A percentile compares a stretch with the other conserved stretches of the same genome.
phyloP scores from a whole-genome alignment of 129 eudicot genomes.

The carrot (Daucus carota) region DNA sequence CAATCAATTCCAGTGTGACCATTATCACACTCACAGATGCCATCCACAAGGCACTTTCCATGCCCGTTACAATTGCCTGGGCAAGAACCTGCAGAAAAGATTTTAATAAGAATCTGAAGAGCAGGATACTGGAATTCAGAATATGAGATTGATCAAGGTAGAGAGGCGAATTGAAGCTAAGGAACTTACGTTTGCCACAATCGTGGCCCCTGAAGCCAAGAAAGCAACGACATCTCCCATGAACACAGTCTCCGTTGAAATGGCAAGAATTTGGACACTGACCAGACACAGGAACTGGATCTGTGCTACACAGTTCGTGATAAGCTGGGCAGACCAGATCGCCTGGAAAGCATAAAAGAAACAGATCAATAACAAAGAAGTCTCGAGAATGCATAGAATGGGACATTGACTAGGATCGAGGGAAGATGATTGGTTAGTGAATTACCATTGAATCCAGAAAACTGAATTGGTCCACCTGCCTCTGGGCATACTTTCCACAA shows the following conservation, averaged over 20 bases:
- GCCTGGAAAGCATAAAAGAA: constrained; percentile 34
- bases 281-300: constrained; percentile 37
- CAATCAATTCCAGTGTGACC: constrained; percentile 91
- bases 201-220: constrained; percentile 79
- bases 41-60: constrained; percentile 67
- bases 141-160: not conserved
- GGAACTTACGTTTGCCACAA: constrained; percentile 69
- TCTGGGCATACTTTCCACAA: constrained; percentile 85
- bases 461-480: constrained; percentile 84
- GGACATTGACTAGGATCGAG: not conserved
- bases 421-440: not conserved
- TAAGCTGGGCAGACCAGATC: constrained; percentile 81
- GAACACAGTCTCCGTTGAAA: constrained; percentile 80
- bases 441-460: constrained; percentile 88
- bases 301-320: constrained; percentile 72
- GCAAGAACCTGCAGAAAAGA: constrained; percentile 53
- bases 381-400: not conserved
- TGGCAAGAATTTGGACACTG: constrained; percentile 77
- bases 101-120: constrained; percentile 12
- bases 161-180: not conserved
- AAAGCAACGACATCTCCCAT: constrained; percentile 83
- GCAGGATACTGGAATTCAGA: not conserved
- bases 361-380: not conserved
- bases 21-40: constrained; percentile 60
- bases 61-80: constrained; percentile 74